phyloP scores from a whole-genome alignment of 2,329 filamentous ascomycete species.

The Apiospora saccharicola region DNA sequence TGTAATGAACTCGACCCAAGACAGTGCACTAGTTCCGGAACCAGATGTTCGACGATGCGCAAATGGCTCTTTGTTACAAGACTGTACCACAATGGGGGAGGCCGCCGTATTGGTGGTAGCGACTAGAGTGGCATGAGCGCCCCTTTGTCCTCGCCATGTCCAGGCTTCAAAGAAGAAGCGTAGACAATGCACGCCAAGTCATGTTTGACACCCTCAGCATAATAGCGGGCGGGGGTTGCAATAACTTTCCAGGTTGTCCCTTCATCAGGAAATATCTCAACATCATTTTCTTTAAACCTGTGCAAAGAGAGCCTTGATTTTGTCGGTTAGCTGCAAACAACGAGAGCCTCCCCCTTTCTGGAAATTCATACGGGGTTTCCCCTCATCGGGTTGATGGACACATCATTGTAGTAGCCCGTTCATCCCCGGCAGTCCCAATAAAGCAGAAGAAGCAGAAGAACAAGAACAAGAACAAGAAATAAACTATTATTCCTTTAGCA shows the following conservation, averaged over 20 bases:
- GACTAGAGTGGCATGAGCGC: not conserved
- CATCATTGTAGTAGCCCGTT: too few relatives aligned
- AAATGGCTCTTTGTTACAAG: not conserved
- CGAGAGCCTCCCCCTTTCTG: too few relatives aligned
- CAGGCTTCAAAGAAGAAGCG: not conserved
- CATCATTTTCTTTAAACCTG: too few relatives aligned
- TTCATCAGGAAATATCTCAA: not conserved
- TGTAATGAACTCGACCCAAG: not conserved
- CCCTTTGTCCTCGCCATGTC: not conserved
- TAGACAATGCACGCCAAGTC: not conserved
- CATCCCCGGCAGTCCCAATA: too few relatives aligned
- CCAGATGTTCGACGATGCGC: not conserved
- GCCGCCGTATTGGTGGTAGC: not conserved
- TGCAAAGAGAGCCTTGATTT: too few relatives aligned
- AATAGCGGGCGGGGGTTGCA: not conserved
- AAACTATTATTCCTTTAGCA: not conserved
- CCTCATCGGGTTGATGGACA: too few relatives aligned
- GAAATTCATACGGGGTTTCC: too few relatives aligned
- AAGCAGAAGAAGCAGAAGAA: too few relatives aligned
- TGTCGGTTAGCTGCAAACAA: too few relatives aligned
- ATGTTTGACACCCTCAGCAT: not conserved
- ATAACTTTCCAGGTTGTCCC: not conserved
- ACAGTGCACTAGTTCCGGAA: not conserved
- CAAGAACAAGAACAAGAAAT: too few relatives aligned
- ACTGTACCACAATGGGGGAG: not conserved